Evolutionary conservation across 2,329 filamentous ascomycete genomes (phyloP).

Genomic region (Cryoendolithus antarcticus): DNA sequence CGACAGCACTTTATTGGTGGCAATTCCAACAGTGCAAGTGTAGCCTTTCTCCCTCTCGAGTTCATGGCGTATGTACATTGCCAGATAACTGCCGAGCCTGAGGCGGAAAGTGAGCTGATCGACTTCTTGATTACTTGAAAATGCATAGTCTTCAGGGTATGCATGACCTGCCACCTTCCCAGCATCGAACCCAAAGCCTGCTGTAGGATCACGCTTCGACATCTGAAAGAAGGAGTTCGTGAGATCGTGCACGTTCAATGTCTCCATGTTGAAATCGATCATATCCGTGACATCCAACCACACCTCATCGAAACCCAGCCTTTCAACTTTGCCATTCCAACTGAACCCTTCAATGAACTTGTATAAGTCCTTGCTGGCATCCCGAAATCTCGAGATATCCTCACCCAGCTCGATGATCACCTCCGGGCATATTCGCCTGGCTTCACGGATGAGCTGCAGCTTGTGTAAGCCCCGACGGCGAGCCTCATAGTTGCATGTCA

Average conservation of each 20-base stretch:
- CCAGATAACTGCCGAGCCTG: constrained; percentile 69
- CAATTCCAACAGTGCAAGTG: constrained; percentile 76
- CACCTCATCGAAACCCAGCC: constrained; percentile 84
- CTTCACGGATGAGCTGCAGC: constrained; percentile 73
- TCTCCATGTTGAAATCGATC: constrained; percentile 63
- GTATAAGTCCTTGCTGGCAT: constrained; percentile 74
- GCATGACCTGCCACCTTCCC: constrained; percentile 52
- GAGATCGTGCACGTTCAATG: constrained; percentile 56
- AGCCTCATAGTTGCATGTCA: constrained; percentile 90
- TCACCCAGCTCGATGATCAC: constrained; percentile 78
- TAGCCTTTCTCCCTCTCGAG: constrained; percentile 70
- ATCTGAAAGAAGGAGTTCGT: constrained; percentile 67
- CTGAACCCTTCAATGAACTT: constrained; percentile 58
- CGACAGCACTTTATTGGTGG: constrained; percentile 73
- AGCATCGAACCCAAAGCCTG: constrained; percentile 69
- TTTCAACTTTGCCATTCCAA: constrained; percentile 68
- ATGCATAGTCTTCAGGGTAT: constrained; percentile 31
- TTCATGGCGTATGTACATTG: constrained; percentile 56
- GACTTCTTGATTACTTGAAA: constrained; percentile 3
- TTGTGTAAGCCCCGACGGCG: constrained; percentile 60
- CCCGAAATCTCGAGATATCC: constrained; percentile 71
- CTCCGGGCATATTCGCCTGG: constrained; percentile 67
- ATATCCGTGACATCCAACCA: constrained; percentile 78
- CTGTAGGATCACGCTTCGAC: constrained; percentile 54
- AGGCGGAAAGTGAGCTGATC: constrained; percentile 41